Base-by-base conservation (phyloP, 1,284 basidiomycete genomes). In the Papiliotrema terrestris region DNA sequence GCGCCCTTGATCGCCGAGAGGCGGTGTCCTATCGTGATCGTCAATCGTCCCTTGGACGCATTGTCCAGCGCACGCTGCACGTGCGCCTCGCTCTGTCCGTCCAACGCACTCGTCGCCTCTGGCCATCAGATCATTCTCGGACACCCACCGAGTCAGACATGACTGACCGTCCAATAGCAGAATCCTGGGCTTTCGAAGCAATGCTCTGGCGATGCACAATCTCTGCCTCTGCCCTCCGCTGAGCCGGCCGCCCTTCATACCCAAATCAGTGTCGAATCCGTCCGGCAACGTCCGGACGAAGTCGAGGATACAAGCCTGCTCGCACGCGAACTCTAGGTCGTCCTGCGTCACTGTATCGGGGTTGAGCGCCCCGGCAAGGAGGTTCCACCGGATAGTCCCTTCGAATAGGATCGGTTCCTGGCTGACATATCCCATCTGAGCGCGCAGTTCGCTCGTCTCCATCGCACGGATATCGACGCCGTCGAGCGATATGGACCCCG, bases 371-470 rank as follows among this genome's bases (percentile, higher is more conserved):
- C 75, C 75, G 1, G 75, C 68, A 55, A 47, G 70, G 56, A 46
- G 64, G 43, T 73, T 73, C 56, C 66, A 69, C n/a, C 69, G 45
- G 19, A 73, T 62, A 0, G 69, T 67, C 20, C 68, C 72, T 49
- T 68, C 72, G 61, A 76, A 80, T 23, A 80, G 59, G n/a, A 78
- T 71, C 0, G 79, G 71, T 43, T 79, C 78, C 54, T 80, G 79
- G 39, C 74, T 74, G 39, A 80, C 79, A 50, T 76, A 75, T 2
- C 76, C 77, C 65, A 79, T 78, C 52, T 70, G 61, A 20, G 58
- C 61, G 14, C 78, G 68, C 25, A 75, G 65, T 11, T 68, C 57
- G 8, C 70, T 60, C 23, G 78, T 52, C 15, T 72, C 66, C 14
- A 75, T 64, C 20, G 62, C 54, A 3, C 75, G 71, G 45, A 77